Base-by-base conservation (phyloP, 306 rosid genomes). In the Cucumis melo region DNA sequence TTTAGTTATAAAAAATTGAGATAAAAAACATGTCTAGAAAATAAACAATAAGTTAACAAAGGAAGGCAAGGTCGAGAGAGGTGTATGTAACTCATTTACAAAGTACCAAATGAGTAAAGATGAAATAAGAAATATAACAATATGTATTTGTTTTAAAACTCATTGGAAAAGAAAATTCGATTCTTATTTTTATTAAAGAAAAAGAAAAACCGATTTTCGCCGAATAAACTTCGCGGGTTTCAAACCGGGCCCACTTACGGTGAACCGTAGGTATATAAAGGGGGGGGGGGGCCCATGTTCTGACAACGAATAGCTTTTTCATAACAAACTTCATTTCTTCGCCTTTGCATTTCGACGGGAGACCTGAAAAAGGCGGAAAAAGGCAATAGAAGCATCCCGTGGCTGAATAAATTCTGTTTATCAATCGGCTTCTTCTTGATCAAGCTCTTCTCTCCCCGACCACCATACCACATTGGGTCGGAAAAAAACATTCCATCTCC, bases 381-480 rank as follows among this genome's bases (percentile, higher is more conserved):
- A 62, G 68, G 57, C 21, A 21, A 23, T 6, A 11, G 55, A 67
- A 42, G 75, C 75, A 16, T 46, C 53, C 5, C 55, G 4, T 21
- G 39, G 75, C 29, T 70, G 38, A 46, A 16, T 70, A 20, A 46
- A 70, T 67, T 36, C 27, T 64, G 72, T 64, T 17, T 19, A 1
- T 64, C 24, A 66, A 68, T 42, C 75, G 36, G 14, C 72, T 59
- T 10, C 54, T 67, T 41, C 74, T 8, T 11, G n/a, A 66, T 66
- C 53, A 66, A 36, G 75, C 56, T 62, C 7, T 81, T 74, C 79
- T 79, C 83, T 77, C 27, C 55, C 79, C 15, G 6, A 61, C 76
- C 85, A 76, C 78, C 85, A 76, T 76, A 82, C 54, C 41, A 10
- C 10, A 51, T 21, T 75, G 80, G 50, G 80, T 50, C 74, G 46